Evolutionary conservation across 139 green algal genomes (phyloP).

Genomic region (Micractinium conductrix): DNA sequence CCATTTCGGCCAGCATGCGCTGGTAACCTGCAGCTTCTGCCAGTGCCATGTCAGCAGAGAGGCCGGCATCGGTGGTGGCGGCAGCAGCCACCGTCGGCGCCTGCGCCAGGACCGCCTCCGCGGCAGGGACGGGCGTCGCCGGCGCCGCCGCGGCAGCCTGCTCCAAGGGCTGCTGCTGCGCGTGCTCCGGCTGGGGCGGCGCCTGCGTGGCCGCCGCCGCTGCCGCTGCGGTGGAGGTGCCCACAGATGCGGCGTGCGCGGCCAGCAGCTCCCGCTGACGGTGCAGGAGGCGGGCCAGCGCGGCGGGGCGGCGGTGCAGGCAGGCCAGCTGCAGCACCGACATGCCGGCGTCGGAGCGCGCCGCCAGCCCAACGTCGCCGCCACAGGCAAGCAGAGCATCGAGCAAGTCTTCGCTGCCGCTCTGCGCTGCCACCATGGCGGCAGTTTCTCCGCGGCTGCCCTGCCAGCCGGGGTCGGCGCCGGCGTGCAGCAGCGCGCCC

Average conservation of each 20-base stretch:
- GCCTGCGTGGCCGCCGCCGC: not conserved
- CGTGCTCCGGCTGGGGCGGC: too few species aligned
- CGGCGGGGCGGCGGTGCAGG: not conserved
- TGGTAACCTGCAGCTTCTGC: not conserved
- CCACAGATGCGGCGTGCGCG: not conserved
- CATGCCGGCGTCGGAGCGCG: not conserved
- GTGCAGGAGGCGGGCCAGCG: not conserved
- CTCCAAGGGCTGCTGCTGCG: not conserved
- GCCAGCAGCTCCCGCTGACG: not conserved
- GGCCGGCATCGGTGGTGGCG: too few species aligned
- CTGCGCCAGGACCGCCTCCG: too few species aligned
- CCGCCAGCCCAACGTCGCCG: not conserved
- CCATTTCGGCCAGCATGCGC: not conserved
- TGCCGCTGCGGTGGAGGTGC: not conserved
- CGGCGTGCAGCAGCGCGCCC: not conserved
- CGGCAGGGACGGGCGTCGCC: too few species aligned
- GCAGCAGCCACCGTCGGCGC: too few species aligned
- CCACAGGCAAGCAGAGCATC: not conserved
- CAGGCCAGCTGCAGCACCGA: conserved; percentile 2
- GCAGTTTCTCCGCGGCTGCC: conserved; percentile 9
- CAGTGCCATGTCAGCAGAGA: not conserved
- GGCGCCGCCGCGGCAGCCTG: not conserved
- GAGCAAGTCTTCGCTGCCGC: not conserved
- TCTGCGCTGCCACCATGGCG: conserved; percentile 3
- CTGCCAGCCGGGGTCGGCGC: not conserved